A percentile compares a stretch with the other conserved stretches of the same genome.
These are phyloP conservation scores for Flaveria bidentis DNA, from an alignment of 129 eudicot genomes.

Conservation along the genomic window DNA sequence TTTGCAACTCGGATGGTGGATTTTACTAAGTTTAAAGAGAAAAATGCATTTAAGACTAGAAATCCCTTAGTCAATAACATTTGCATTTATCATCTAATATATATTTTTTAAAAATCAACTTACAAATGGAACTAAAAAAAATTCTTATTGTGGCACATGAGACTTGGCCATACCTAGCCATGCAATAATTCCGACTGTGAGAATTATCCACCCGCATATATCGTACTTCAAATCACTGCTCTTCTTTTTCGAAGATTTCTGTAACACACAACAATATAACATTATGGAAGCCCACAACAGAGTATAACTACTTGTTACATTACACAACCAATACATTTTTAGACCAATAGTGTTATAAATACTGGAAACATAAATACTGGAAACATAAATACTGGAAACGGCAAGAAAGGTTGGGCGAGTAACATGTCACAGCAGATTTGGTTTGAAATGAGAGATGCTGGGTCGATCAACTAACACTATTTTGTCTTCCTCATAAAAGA, in stretches of 20 bases:
- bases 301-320: background rate
- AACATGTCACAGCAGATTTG: background rate
- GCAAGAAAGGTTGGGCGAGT: background rate
- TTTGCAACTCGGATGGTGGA: too few relatives aligned
- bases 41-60: background rate
- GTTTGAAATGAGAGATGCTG: background rate
- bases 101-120: background rate
- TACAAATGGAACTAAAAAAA: background rate
- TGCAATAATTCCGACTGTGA: slow-evolving; percentile 48
- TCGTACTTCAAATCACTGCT: slow-evolving; percentile 57
- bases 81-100: background rate
- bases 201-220: slow-evolving; percentile 60
- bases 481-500: background rate
- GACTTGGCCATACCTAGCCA: slow-evolving; percentile 57
- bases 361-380: too few relatives aligned
- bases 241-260: slow-evolving; percentile 45
- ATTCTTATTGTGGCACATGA: slow-evolving; percentile 43
- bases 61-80: background rate
- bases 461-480: background rate
- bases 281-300: slow-evolving; percentile 7
- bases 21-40: too few relatives aligned
- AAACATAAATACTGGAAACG: too few relatives aligned
- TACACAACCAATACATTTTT: background rate
- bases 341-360: background rate
- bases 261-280: slow-evolving; percentile 15